Evolutionary conservation across 345 rosid species (phyloP).

Genomic region (Hypericum androsaemum): DNA sequence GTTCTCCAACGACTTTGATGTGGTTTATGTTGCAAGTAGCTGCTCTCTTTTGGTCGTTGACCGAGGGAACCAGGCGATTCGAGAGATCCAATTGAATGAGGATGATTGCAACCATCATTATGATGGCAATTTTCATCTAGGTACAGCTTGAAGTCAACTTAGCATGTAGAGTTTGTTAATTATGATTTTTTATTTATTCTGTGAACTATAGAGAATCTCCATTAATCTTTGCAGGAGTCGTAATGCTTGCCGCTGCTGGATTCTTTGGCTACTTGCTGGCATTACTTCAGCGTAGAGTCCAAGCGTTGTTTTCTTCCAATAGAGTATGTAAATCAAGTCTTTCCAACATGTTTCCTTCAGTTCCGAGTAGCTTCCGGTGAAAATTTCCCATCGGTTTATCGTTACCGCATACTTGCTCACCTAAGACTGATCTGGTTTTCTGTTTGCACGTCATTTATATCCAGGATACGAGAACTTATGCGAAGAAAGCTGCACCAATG

Average conservation of each 20-base stretch:
- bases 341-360: not conserved
- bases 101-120: constrained; percentile 61
- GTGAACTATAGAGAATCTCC: constrained; percentile 6
- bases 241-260: constrained; percentile 59
- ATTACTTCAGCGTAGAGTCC: constrained; percentile 59
- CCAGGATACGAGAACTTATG: constrained; percentile 36
- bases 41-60: constrained; percentile 82
- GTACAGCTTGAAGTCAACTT: constrained; percentile 24
- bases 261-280: constrained; percentile 92
- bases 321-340: constrained; percentile 32
- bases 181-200: not conserved
- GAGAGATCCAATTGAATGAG: constrained; percentile 71
- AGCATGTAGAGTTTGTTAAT: not conserved
- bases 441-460: not conserved
- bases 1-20: constrained; percentile 79
- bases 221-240: constrained; percentile 41
- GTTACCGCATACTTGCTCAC: no score
- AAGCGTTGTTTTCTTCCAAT: constrained; percentile 44
- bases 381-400: not conserved
- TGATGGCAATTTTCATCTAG: constrained; percentile 55
- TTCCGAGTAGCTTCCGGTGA: not conserved
- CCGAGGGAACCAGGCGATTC: constrained; percentile 77
- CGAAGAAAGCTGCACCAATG: constrained; percentile 32
- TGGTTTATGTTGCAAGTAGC: constrained; percentile 57
- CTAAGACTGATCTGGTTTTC: constrained; percentile 4